Evolutionary conservation across 1,139 yeast genomes (phyloP), one percentile per base, ranked within the genome.

Genomic region (Geotrichum macrosporum): DNA sequence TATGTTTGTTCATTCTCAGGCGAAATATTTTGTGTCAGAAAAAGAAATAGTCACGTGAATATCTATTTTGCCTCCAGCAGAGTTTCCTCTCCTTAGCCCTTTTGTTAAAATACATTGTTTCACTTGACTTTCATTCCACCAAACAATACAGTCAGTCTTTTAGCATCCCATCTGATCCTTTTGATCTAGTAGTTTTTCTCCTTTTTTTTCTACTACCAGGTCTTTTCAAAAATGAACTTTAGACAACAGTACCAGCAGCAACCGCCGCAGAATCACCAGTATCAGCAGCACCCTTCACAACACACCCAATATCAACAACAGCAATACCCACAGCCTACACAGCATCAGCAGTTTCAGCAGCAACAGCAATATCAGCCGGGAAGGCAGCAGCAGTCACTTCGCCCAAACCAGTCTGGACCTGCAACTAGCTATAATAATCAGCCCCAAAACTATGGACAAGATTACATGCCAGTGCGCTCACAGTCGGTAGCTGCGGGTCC

Each of bases 201-300:
- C n/a, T n/a, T n/a, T n/a, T n/a, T n/a, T n/a, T n/a, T n/a, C n/a
- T n/a, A n/a, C n/a, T n/a, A n/a, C n/a, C n/a, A n/a, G n/a, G n/a
- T n/a, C n/a, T n/a, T n/a, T n/a, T n/a, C n/a, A n/a, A 36, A 24
- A 13, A 36, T n/a, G 30, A 24, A 24, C 16, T 21, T 22, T 16
- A 36, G 20, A 36, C 16, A 32, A 8, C 35, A 19, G 35, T 21
- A 3, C 36, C 42, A 38, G 35, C 35, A 38, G 13, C 29, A 38
- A 5, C 43, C 29, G 22, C 36, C n/a, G 13, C 36, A 33, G 29
- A 33, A 41, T 22, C 29, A 35, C n/a, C 40, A 35, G 35, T 31
- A 42, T 21, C 20, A 41, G 12, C 34, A 20, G 12, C 44, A 21
- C 21, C 21, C 21, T 4, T 27, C 18, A 9, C 44, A 41, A 30